Base-by-base conservation (phyloP, 176 grass and related monocot species). In the Zoysia japonica region DNA sequence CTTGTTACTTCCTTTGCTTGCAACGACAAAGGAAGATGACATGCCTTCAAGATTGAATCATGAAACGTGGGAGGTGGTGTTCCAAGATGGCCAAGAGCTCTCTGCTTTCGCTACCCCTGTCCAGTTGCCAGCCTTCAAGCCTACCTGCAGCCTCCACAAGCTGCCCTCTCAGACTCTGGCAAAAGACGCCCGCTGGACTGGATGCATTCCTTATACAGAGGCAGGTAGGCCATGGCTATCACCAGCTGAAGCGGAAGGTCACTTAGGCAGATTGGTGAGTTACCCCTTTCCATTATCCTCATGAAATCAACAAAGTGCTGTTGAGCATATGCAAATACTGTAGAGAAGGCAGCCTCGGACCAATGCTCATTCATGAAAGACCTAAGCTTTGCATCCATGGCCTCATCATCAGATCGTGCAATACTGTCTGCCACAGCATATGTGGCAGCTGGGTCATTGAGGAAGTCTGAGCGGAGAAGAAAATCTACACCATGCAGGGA, bases 91-190 rank as follows among this genome's bases (percentile, higher is more conserved):
- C 86, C 76, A 95, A 57, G 44, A 99, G 90, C 74, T 99, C 90
- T 65, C 62, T 82, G 44, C 84, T 86, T 72, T 95, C 84, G 64
- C 72, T 89, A 68, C 59, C 81, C 62, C 70, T 88, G 47, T 95
- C 90, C 35, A 93, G 72, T 49, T 71, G 71, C 82, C 19, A 39
- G n/a, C 86, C 87, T 49, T 81, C 74, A 0, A 99, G 81, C 86
- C 92, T 92, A 36, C 71, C 87, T 45, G 89, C 90, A 44, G 92
- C 96, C 82, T 99, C 96, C 36, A 95, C 72, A 62, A 99, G 93
- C 84, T 95, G 92, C 50, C 96, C 92, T 89, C 96, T 93, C 61
- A 99, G 82, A 72, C 87, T 99, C 49, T 99, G 92, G 90, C 88
- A 99, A 69, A 39, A 99, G 67, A 43, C 36, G 81, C 38, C 90